Conservation (phyloP, 768 basidiomycete genomes). For the Mycena rosella region DNA sequence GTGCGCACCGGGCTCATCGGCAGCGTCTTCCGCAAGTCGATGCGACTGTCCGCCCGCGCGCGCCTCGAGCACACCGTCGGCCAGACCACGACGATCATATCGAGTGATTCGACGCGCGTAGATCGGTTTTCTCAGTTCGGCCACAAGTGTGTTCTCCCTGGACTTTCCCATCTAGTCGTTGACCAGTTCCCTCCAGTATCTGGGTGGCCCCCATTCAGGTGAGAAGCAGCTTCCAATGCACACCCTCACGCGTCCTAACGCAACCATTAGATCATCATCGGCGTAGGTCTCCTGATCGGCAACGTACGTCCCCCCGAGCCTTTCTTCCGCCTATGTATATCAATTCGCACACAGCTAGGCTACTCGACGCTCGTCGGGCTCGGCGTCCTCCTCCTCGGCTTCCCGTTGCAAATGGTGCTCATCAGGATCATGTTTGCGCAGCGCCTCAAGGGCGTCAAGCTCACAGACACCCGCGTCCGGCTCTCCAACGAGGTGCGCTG, state of each 20-base stretch:
- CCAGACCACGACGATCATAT: conserved; percentile 78
- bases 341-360: conserved; percentile 58
- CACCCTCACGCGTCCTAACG: neutral
- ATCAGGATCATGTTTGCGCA: conserved; percentile 66
- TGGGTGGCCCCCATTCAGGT: conserved; percentile 76
- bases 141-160: conserved; percentile 55
- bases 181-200: conserved; percentile 49
- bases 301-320: conserved; percentile 53
- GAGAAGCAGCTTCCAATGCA: too few relatives aligned
- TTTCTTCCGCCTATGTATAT: too few relatives aligned
- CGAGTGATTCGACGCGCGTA: conserved; percentile 69
- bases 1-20: conserved; percentile 62
- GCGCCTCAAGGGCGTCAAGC: conserved; percentile 67
- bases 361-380: conserved; percentile 79
- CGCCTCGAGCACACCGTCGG: conserved; percentile 72
- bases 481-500: conserved; percentile 67
- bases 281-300: conserved; percentile 70
- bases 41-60: conserved; percentile 73
- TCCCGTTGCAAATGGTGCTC: conserved; percentile 69
- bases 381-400: conserved; percentile 66
- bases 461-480: conserved; percentile 76
- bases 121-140: conserved; percentile 61
- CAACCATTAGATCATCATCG: conserved; percentile 60
- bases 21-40: conserved; percentile 72
- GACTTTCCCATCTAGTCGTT: neutral